Base-by-base conservation (phyloP, 108 stramenopile species). In the Stephanodiscus minutulus region DNA sequence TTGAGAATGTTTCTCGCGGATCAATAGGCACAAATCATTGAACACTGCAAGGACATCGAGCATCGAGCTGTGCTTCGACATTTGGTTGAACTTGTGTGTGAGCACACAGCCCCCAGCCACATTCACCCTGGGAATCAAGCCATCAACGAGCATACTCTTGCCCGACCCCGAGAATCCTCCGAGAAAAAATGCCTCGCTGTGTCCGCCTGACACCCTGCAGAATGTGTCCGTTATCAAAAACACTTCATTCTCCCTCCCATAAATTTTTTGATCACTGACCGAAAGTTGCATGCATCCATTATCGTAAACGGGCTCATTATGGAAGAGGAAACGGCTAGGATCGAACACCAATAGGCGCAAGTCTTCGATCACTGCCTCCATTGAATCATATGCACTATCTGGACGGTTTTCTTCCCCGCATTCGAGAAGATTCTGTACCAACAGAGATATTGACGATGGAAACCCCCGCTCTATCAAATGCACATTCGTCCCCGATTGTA, bases 151-250 rank as follows among this genome's bases (percentile, higher is more conserved):
- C 29, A 29, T 60, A 10, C 31, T 60, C 59, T 60, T 60, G 2
- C 59, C 59, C 11, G 59, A 60, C 36, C 78, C 78, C 6, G 71
- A 72, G 13, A 60, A 79, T 0, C 78, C 78, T 12, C 71, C 52
- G 39, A 79, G 61, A 35, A 79, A 66, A n/a, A 72, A 61, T 25
- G 78, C 78, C 47, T 72, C 78, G 66, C 66, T 67, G 10, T 61
- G 20, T 22, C 71, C 71, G 11, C 41, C 52, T 8, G 61, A 68
- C 5, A 79, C 78, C 27, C 78, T 59, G 46, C 61, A 68, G 35
- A 72, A 79, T 54, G 78, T 61, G 24, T 79, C 61, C 11, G 69
- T 65, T 54, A 78, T 56, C 6, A 41, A 11, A 0, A 64, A 50
- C 10, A 71, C 50, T 28, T 78, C 70, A 21, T 71, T 58, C 56